Conservation (phyloP, 306 rosid genomes). For the Astragalus membranaceus region DNA sequence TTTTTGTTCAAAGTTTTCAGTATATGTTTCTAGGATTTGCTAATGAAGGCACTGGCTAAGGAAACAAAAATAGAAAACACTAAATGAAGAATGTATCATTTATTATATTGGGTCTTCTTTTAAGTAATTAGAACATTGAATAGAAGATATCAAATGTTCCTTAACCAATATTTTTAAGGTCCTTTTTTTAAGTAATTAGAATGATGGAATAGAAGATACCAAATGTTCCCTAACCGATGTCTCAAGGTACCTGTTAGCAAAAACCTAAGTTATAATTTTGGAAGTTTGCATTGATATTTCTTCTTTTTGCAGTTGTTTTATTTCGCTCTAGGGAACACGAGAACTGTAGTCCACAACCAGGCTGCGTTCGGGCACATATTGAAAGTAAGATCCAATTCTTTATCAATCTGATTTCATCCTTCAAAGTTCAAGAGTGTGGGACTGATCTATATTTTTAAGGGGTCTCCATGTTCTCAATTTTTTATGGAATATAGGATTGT, state of each 20-base stretch:
- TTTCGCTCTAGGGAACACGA: slow-evolving; percentile 95
- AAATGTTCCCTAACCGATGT: neutral
- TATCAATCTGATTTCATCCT: slow-evolving; percentile 3
- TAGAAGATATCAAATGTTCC: neutral
- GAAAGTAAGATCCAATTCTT: slow-evolving; percentile 63
- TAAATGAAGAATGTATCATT: neutral
- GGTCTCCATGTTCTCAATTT: slow-evolving; percentile 1
- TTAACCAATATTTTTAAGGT: neutral
- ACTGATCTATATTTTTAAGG: slow-evolving; percentile 5
- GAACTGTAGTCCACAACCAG: slow-evolving; percentile 93
- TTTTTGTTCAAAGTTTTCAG: neutral
- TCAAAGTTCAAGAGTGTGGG: slow-evolving; percentile 8
- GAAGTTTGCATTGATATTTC: slow-evolving; percentile 14
- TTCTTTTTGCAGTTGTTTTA: slow-evolving; percentile 73
- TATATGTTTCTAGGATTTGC: neutral
- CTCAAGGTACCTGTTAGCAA: neutral
- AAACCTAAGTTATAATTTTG: neutral
- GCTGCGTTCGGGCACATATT: slow-evolving; percentile 92
- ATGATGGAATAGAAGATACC: neutral
- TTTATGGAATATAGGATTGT: slow-evolving; percentile 5
- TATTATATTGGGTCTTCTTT: neutral
- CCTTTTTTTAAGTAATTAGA: neutral
- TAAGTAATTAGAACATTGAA: neutral
- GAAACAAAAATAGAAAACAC: neutral
- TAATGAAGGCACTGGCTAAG: neutral